A percentile compares a stretch with the other conserved stretches of the same genome.
These are phyloP conservation scores for Aspergillus sp. DNA, from an alignment of 2,329 filamentous ascomycete genomes.

Conservation along the genomic window DNA sequence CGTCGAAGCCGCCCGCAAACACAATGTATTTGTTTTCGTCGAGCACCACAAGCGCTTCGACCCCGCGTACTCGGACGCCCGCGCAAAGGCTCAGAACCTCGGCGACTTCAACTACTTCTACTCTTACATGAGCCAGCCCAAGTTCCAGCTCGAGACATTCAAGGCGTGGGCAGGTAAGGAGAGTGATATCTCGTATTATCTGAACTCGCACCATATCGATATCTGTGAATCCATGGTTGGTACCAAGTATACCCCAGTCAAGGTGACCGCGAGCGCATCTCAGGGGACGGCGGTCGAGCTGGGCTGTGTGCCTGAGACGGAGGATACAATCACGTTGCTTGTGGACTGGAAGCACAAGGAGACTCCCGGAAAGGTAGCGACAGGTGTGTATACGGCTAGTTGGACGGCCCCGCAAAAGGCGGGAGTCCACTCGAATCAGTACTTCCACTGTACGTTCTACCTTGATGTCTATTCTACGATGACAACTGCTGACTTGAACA, in stretches of 20 bases:
- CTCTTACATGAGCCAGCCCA: constrained; percentile 93
- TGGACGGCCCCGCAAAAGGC: constrained; percentile 94
- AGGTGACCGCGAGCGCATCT: constrained; percentile 78
- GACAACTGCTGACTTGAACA: not conserved
- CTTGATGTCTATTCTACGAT: not conserved
- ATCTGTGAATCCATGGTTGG: constrained; percentile 87
- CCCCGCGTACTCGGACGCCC: constrained; percentile 87
- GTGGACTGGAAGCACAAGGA: constrained; percentile 82
- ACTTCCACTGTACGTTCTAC: constrained; percentile 73
- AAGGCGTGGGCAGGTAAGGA: constrained; percentile 91
- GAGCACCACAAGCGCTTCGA: constrained; percentile 98
- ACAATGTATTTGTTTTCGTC: constrained; percentile 20
- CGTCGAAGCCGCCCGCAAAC: constrained; percentile 15
- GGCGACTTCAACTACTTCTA: constrained; percentile 99
- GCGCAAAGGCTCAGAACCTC: constrained; percentile 72
- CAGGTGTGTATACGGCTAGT: constrained; percentile 88
- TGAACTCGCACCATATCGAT: constrained; percentile 94
- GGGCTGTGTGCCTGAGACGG: constrained; percentile 79
- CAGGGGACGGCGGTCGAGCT: constrained; percentile 78
- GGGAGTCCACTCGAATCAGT: constrained; percentile 95
- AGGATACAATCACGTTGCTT: constrained; percentile 90
- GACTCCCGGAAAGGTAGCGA: constrained; percentile 72
- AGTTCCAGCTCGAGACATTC: constrained; percentile 91
- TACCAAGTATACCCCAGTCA: constrained; percentile 75
- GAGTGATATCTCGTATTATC: constrained; percentile 93